Conservation (phyloP, 306 rosid species). For the Sindora glabra region DNA sequence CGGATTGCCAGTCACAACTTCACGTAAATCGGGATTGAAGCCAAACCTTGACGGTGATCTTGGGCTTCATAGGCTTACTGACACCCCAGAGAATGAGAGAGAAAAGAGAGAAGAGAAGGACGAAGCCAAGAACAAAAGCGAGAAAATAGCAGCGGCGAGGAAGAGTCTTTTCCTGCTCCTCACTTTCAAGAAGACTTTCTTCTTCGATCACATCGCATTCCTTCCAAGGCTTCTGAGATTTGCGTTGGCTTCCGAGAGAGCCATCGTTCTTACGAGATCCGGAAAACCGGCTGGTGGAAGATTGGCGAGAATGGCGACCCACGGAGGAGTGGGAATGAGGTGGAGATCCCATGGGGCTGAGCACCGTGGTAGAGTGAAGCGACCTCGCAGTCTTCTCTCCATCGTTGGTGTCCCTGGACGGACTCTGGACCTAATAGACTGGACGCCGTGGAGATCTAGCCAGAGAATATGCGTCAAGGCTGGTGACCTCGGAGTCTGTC, state of each 20-base stretch:
- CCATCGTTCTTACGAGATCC: conserved; percentile 48
- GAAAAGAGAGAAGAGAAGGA: conserved; percentile 68
- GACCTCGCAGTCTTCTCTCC: conserved; percentile 61
- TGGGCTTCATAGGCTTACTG: conserved; percentile 88
- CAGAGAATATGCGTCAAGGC: conserved; percentile 43
- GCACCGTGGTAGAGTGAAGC: conserved; percentile 50
- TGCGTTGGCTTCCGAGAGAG: conserved; percentile 23
- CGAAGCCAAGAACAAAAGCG: conserved; percentile 47
- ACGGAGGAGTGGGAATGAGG: too few relatives aligned
- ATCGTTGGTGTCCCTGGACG: conserved; percentile 56
- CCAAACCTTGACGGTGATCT: conserved; percentile 64
- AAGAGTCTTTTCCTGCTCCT: conserved; percentile 22
- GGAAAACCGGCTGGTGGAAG: too few relatives aligned
- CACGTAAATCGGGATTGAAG: too few relatives aligned
- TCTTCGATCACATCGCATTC: conserved; percentile 50
- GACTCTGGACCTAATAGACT: conserved; percentile 52
- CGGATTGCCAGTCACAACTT: too few relatives aligned
- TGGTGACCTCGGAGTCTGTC: conserved; percentile 59
- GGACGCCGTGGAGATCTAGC: conserved; percentile 54
- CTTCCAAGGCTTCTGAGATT: conserved; percentile 41
- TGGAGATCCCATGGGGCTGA: conserved; percentile 52
- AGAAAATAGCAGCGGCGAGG: conserved; percentile 49
- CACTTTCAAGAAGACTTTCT: conserved; percentile 46
- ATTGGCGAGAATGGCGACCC: too few relatives aligned
- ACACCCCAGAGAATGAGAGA: conserved; percentile 84